Conservation (phyloP, 805 yeast species). For the Candida dajiaensis region DNA sequence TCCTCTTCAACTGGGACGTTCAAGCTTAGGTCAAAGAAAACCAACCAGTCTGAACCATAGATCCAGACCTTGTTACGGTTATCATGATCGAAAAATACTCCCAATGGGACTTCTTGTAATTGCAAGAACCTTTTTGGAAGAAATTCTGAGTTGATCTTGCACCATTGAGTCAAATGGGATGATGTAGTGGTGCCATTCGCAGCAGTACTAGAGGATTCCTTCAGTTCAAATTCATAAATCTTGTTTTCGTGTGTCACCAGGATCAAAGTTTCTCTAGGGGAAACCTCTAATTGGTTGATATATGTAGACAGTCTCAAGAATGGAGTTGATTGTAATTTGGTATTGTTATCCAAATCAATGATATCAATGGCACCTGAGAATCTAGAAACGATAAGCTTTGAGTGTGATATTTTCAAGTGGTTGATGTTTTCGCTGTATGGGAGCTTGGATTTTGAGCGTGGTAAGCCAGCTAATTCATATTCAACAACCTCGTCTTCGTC, state of each 20-base stretch:
- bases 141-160: slow-evolving; percentile 65
- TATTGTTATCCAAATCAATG: slow-evolving; percentile 27
- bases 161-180: slow-evolving; percentile 65
- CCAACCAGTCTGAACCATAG: slow-evolving; percentile 83
- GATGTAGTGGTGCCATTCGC: not conserved
- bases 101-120: slow-evolving; percentile 64
- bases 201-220: slow-evolving; percentile 2
- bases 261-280: slow-evolving; percentile 44
- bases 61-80: slow-evolving; percentile 58
- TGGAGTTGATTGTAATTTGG: slow-evolving; percentile 27
- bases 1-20: slow-evolving; percentile 43
- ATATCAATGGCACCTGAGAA: slow-evolving; percentile 61
- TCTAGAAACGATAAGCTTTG: slow-evolving; percentile 51
- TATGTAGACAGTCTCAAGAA: slow-evolving; percentile 55
- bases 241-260: slow-evolving; percentile 71
- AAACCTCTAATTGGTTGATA: slow-evolving; percentile 58
- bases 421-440: slow-evolving; percentile 48
- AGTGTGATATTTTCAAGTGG: slow-evolving; percentile 42
- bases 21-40: slow-evolving; percentile 59
- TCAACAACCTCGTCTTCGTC: slow-evolving; percentile 19
- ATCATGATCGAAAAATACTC: slow-evolving; percentile 49
- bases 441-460: slow-evolving; percentile 27
- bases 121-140: slow-evolving; percentile 60
- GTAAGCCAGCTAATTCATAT: slow-evolving; percentile 35
- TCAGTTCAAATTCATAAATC: slow-evolving; percentile 58